Conservation (phyloP, 2,329 filamentous ascomycete species). For the Paecilomyces variotii region DNA sequence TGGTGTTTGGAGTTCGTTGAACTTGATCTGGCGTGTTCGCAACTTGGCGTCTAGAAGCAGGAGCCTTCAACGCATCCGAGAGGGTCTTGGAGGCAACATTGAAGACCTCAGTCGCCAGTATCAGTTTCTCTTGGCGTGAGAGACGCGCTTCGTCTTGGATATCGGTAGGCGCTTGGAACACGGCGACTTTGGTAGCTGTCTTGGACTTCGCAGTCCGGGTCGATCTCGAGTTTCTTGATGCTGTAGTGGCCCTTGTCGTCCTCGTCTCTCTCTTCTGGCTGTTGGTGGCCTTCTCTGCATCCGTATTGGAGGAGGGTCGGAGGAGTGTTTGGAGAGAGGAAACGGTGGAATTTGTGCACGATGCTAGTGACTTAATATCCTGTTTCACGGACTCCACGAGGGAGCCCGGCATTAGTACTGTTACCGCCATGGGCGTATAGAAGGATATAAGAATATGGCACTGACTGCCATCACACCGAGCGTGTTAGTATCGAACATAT, state of each 20-base stretch:
- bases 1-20: constrained; percentile 6
- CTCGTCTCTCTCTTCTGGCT: constrained; percentile 15
- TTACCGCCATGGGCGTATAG: constrained; percentile 21
- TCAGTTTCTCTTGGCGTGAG: constrained; percentile 30
- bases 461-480: constrained; percentile 3
- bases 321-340: constrained; percentile 33
- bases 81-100: constrained; percentile 37
- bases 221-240: constrained; percentile 16
- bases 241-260: constrained; percentile 14
- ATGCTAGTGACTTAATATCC: constrained; percentile 46
- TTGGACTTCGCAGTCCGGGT: constrained; percentile 17
- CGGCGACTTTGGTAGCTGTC: constrained; percentile 15
- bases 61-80: constrained; percentile 28
- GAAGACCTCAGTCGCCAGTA: constrained; percentile 40
- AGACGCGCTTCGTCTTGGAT: constrained; percentile 17
- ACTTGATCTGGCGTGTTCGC: constrained; percentile 3
- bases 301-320: constrained; percentile 16
- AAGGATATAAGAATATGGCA: not conserved
- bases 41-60: constrained; percentile 7
- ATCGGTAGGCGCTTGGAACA: constrained; percentile 17
- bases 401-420: constrained; percentile 22
- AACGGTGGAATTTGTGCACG: constrained; percentile 42
- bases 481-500: not conserved
- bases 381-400: constrained; percentile 43
- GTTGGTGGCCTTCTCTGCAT: constrained; percentile 13